Conservation (phyloP, 169 alveolate genomes). For the Miamiensis avidus region DNA sequence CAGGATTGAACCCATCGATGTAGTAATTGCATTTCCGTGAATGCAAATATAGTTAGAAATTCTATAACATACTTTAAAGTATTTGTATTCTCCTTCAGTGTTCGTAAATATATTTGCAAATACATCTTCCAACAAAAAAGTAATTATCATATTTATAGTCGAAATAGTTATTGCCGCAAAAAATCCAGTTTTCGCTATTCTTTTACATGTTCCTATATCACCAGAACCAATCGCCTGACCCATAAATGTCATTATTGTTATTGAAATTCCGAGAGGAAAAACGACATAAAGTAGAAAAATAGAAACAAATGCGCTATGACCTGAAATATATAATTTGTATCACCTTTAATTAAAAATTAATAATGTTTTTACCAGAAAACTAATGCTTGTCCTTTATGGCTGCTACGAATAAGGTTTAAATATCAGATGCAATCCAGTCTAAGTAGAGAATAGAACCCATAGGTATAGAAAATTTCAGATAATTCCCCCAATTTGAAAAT, state of each 20-base stretch:
- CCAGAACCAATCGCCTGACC: not conserved
- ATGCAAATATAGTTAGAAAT: not conserved
- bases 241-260: not conserved
- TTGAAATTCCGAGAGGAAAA: not conserved
- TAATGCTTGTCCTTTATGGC: not conserved
- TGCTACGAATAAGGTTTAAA: not conserved
- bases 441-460: not conserved
- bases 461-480: not conserved
- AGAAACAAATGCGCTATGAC: not conserved
- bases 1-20: not conserved
- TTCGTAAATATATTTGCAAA: not conserved
- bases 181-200: not conserved
- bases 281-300: not conserved
- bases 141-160: too few relatives aligned
- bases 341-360: too few relatives aligned
- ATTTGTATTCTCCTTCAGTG: not conserved
- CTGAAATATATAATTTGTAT: not conserved
- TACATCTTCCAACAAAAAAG: not conserved
- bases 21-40: not conserved
- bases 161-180: not conserved
- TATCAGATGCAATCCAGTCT: not conserved
- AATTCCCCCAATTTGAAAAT: not conserved
- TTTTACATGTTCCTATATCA: not conserved
- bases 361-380: not conserved
- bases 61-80: not conserved